Base-by-base conservation (phyloP, 2,329 filamentous ascomycete genomes). In the Corynespora cassiicola region DNA sequence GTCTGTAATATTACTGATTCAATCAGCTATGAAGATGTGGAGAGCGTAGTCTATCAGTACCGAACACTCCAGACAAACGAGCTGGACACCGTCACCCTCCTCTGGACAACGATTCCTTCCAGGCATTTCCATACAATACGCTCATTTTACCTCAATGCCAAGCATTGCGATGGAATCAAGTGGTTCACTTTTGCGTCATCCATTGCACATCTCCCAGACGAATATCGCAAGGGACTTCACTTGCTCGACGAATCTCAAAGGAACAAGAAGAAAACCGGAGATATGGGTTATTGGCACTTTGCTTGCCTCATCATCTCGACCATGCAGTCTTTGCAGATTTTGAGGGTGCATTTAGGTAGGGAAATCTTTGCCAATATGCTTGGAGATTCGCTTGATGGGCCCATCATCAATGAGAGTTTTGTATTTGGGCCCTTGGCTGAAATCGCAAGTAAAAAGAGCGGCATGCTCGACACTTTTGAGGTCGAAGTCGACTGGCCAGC, bases 401-500 rank as follows among this genome's bases (percentile, higher is more conserved):
- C 9, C 5, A 31, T 22, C 15, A 15, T 12, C 7, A 28, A 20
- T 21, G 36, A 39, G 22, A 16, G 15, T 6, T 25, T 39, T 19
- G 17, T 39, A 6, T 39, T 39, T 15, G 20, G 12, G 15, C 29
- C 36, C 6, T 21, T 39, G 20, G 10, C 15, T 12, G 29, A 16
- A 11, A 25, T 27, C 9, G 29, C 17, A 14, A 17, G 12, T 17
- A 27, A 18, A 20, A 33, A 22, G 16, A 16, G 27, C 14, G n/a
- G n/a, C n/a, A n/a, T n/a, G n/a, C 19, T 42, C 18, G 27, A 42
- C n/a, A 16, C 18, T 6, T 42, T 27, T 28, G 34, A 42, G 19
- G 39, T 42, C 15, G 22, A 34, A 16, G 27, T 42, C 10, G 35
- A 42, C 33, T 42, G 39, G 39, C 20, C 34, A 7, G 23, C 10